These are phyloP conservation scores for Tylopilus intermedius DNA, from an alignment of 768 basidiomycete species.

Conservation along the genomic window DNA sequence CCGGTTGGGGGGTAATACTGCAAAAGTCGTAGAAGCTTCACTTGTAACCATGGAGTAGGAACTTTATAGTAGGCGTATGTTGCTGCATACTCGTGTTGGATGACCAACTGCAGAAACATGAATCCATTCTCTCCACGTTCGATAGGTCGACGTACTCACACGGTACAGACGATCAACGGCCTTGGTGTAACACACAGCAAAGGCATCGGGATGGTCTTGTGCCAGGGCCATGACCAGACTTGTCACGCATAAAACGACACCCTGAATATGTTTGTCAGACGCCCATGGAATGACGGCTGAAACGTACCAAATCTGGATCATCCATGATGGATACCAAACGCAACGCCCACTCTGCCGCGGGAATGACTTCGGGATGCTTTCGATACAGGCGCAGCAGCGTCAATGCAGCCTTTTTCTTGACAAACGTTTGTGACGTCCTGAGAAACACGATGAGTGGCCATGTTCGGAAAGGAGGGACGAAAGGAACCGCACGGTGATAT, in stretches of 20 bases:
- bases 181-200: constrained; percentile 88
- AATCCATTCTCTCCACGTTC: constrained; percentile 1
- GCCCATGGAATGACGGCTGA: neutral
- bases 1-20: constrained; percentile 97
- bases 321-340: constrained; percentile 96
- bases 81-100: constrained; percentile 82
- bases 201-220: constrained; percentile 89
- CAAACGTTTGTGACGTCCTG: constrained; percentile 91
- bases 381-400: constrained; percentile 90
- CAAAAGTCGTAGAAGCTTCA: constrained; percentile 85
- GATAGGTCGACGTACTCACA: constrained; percentile 38
- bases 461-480: constrained; percentile 1
- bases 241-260: constrained; percentile 91
- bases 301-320: constrained; percentile 72
- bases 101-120: constrained; percentile 58
- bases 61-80: constrained; percentile 98
- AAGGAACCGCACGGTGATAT: constrained; percentile 76
- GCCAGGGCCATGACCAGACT: constrained; percentile 92
- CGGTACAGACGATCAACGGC: constrained; percentile 85
- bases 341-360: constrained; percentile 91
- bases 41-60: constrained; percentile 95
- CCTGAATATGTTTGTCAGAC: constrained; percentile 42
- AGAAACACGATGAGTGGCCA: constrained; percentile 11
- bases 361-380: constrained; percentile 92
- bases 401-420: constrained; percentile 97